phyloP scores from a whole-genome alignment of 768 basidiomycete genomes.

The Leccinum aurantiacum region DNA sequence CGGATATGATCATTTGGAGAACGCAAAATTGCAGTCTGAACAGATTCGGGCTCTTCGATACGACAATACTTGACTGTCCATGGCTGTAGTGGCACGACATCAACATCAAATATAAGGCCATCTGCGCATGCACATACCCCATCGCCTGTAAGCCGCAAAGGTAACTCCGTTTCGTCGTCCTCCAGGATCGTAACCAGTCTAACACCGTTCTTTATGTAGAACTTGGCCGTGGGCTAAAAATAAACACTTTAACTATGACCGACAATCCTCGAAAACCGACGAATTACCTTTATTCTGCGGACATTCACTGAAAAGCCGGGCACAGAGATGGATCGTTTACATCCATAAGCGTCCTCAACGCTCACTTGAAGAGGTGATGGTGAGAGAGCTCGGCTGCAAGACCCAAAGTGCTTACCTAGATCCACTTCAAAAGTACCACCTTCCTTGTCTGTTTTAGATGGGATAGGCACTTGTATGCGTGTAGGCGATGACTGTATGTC shows the following conservation, averaged over 20 bases:
- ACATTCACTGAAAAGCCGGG: conserved; percentile 87
- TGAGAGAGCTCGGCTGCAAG: conserved; percentile 4
- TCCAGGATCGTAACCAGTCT: conserved; percentile 69
- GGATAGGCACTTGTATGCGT: conserved; percentile 65
- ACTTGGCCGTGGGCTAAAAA: conserved; percentile 78
- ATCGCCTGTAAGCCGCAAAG: conserved; percentile 87
- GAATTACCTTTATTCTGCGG: conserved; percentile 67
- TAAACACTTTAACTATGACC: neutral
- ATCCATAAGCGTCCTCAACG: conserved; percentile 86
- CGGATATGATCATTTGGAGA: conserved; percentile 71
- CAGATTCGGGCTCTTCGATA: conserved; percentile 41
- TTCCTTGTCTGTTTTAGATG: conserved; percentile 58
- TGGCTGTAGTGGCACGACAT: conserved; percentile 51
- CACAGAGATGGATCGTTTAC: conserved; percentile 71
- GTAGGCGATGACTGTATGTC: conserved; percentile 57
- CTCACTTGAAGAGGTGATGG: conserved; percentile 48
- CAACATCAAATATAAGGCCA: conserved; percentile 2
- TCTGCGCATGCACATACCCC: conserved; percentile 53
- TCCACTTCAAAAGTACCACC: conserved; percentile 82
- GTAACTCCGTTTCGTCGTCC: conserved; percentile 68
- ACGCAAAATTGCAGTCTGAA: conserved; percentile 43
- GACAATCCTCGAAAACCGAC: neutral
- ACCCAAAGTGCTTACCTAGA: conserved; percentile 48
- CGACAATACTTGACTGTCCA: conserved; percentile 82
- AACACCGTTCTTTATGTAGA: conserved; percentile 66